These are phyloP conservation scores for Euphorbia schlechtendalii DNA, from an alignment of 441 rosid genomes.

Conservation along the genomic window DNA sequence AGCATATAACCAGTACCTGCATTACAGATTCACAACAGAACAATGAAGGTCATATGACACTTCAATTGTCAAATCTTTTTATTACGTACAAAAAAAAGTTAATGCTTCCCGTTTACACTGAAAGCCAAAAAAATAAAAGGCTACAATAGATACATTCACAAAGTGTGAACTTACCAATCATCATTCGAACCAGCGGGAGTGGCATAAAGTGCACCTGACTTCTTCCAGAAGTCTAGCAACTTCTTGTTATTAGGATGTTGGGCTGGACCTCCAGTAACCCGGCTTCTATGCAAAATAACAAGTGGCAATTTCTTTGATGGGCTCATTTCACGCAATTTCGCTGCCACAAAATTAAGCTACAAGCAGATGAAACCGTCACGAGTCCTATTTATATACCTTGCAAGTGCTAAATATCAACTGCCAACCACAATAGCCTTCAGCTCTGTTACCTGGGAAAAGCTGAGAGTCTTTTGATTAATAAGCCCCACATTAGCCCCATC, in stretches of 20 bases:
- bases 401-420: constrained; percentile 10
- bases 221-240: constrained; percentile 60
- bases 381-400: constrained; percentile 1
- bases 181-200: constrained; percentile 91
- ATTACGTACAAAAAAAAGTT: too few species aligned
- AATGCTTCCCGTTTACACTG: background rate
- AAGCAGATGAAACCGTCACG: constrained; percentile 19
- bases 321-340: constrained; percentile 43
- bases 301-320: constrained; percentile 76
- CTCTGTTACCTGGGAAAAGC: constrained; percentile 52
- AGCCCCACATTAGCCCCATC: constrained; percentile 87
- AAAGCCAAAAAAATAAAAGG: background rate
- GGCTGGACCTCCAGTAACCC: constrained; percentile 64
- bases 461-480: constrained; percentile 41
- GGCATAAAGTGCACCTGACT: constrained; percentile 67
- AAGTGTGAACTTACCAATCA: constrained; percentile 58
- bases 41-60: too few species aligned
- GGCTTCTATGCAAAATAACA: constrained; percentile 70
- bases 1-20: constrained; percentile 95
- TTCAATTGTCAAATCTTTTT: too few species aligned
- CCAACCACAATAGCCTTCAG: constrained; percentile 4
- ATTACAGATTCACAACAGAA: constrained; percentile 15
- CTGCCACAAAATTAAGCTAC: constrained; percentile 58
- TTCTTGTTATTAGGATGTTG: constrained; percentile 49
- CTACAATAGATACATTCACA: background rate